Conservation (phyloP, 257 asterid genomes). For the Solanum infundibuliforme region DNA sequence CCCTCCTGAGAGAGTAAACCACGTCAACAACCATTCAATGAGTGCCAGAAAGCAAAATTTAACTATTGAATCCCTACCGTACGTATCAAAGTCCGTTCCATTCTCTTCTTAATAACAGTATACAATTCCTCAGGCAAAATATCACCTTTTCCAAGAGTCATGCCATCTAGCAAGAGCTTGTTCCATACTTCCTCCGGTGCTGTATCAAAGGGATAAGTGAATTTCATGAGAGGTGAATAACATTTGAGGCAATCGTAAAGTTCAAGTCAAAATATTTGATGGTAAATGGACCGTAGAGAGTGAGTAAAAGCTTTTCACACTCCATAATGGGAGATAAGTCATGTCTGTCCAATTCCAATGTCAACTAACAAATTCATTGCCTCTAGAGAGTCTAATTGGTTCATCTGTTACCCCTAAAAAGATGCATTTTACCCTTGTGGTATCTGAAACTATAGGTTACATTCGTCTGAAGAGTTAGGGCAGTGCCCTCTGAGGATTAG, state of each 20-base stretch:
- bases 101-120: constrained; percentile 71
- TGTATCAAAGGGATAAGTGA: constrained; percentile 10
- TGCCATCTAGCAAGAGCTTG: constrained; percentile 54
- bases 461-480: background rate
- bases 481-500: background rate
- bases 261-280: background rate
- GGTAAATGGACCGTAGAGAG: background rate
- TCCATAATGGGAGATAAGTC: background rate
- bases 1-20: constrained; percentile 50
- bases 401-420: background rate
- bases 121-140: constrained; percentile 52
- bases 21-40: constrained; percentile 2
- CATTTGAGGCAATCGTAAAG: background rate
- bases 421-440: background rate
- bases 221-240: background rate
- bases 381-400: background rate
- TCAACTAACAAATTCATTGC: background rate
- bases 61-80: constrained; percentile 37
- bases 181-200: constrained; percentile 89
- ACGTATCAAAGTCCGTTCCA: constrained; percentile 77
- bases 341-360: background rate
- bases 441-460: background rate
- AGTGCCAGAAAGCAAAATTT: background rate
- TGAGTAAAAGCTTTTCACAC: background rate
- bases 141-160: constrained; percentile 71